Conservation (phyloP, 2,329 filamentous ascomycete genomes). For the Hypoxylon sp. region DNA sequence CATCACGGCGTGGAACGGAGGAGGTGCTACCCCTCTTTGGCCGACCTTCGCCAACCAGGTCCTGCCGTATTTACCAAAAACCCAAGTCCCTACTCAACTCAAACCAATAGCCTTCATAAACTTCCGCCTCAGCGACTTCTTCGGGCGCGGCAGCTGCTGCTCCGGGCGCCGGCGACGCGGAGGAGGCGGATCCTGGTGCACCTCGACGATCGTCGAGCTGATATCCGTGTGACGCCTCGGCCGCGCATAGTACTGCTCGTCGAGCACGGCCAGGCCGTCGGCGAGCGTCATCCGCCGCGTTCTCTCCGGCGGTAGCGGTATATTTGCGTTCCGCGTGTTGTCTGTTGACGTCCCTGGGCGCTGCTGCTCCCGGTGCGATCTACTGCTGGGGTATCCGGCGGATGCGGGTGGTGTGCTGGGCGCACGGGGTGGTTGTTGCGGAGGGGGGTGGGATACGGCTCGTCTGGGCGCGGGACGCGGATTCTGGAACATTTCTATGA, state of each 20-base stretch:
- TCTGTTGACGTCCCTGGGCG: too few species aligned
- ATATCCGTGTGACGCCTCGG: background rate
- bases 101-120: background rate
- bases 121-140: too few species aligned
- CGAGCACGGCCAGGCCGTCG: background rate
- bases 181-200: background rate
- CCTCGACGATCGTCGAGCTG: conserved; percentile 6
- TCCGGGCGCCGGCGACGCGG: background rate
- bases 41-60: background rate
- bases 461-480: background rate
- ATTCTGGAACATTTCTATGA: background rate
- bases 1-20: too few species aligned
- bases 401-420: background rate
- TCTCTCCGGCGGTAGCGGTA: too few species aligned
- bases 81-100: too few species aligned
- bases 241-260: background rate
- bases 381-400: accelerated
- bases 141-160: too few species aligned
- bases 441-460: background rate
- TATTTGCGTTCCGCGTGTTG: too few species aligned
- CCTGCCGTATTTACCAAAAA: background rate
- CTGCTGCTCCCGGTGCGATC: too few species aligned
- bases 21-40: too few species aligned
- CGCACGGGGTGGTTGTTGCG: background rate
- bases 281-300: background rate